A percentile compares a stretch with the other conserved stretches of the same genome.
Conservation (phyloP, 805 yeast genomes). For the Starmerella bacillaris region DNA sequence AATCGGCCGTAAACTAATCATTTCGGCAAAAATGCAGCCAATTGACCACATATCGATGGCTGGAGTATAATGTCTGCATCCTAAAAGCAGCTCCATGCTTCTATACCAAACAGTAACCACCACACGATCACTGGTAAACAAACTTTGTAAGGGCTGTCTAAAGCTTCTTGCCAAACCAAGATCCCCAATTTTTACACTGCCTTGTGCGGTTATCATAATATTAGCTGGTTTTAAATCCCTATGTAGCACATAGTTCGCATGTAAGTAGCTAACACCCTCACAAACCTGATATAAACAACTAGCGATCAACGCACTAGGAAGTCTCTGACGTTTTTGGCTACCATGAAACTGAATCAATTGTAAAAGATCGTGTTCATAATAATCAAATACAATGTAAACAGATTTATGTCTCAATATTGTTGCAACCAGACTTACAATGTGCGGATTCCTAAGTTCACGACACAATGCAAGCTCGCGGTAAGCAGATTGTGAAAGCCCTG, state of each 20-base stretch:
- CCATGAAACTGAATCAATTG: slow-evolving; percentile 81
- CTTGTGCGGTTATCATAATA: slow-evolving; percentile 81
- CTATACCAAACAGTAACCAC: slow-evolving; percentile 96
- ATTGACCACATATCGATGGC: slow-evolving; percentile 91
- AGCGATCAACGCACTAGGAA: slow-evolving; percentile 59
- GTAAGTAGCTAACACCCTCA: slow-evolving; percentile 78
- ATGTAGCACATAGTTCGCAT: slow-evolving; percentile 91
- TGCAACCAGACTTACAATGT: slow-evolving; percentile 64
- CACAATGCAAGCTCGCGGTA: slow-evolving; percentile 92
- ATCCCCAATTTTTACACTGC: slow-evolving; percentile 91
- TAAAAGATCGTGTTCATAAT: slow-evolving; percentile 84
- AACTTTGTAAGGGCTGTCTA: slow-evolving; percentile 67
- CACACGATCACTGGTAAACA: slow-evolving; percentile 84
- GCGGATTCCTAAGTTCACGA: slow-evolving; percentile 63
- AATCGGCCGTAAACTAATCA: slow-evolving; percentile 73
- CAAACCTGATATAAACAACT: slow-evolving; percentile 83
- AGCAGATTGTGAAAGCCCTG: slow-evolving; percentile 92
- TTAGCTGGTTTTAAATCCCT: slow-evolving; percentile 95
- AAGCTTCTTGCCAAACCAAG: slow-evolving; percentile 79
- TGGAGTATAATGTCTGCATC: slow-evolving; percentile 82
- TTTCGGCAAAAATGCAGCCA: slow-evolving; percentile 85
- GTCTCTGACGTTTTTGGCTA: slow-evolving; percentile 16
- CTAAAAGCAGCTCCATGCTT: slow-evolving; percentile 80
- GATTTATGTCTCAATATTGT: slow-evolving; percentile 73
- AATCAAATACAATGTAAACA: slow-evolving; percentile 89